Evolutionary conservation across 2,329 filamentous ascomycete genomes (phyloP).

Genomic region (Diaporthe amygdali): DNA sequence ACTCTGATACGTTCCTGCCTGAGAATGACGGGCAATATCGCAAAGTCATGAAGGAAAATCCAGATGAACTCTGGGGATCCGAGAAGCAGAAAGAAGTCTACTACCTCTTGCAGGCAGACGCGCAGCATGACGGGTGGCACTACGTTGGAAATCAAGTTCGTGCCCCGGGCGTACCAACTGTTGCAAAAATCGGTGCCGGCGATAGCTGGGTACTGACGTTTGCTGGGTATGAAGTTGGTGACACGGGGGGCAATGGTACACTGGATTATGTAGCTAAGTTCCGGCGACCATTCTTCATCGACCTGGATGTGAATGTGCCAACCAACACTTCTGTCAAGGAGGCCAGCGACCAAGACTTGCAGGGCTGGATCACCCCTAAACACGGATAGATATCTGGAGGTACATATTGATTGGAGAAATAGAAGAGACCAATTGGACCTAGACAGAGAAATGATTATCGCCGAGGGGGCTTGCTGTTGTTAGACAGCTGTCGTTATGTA

Average conservation of each 20-base stretch:
- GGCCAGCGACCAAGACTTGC: not conserved
- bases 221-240: not conserved
- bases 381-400: not conserved
- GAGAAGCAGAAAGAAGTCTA: not conserved
- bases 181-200: not conserved
- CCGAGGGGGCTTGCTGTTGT: not conserved
- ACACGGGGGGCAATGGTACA: not conserved
- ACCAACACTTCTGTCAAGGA: not conserved
- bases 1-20: not conserved
- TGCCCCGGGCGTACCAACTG: not conserved
- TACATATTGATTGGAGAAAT: not conserved
- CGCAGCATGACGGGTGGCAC: not conserved
- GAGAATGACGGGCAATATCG: not conserved
- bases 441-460: not conserved
- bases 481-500: not conserved
- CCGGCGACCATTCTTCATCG: not conserved
- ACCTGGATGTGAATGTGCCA: not conserved
- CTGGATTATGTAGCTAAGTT: not conserved
- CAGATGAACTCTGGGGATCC: not conserved
- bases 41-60: not conserved
- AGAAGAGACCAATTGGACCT: not conserved
- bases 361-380: not conserved
- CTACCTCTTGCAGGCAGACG: not conserved
- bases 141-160: not conserved
- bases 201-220: not conserved